These are phyloP conservation scores for Senna tora DNA, from an alignment of 306 rosid genomes.

Conservation along the genomic window DNA sequence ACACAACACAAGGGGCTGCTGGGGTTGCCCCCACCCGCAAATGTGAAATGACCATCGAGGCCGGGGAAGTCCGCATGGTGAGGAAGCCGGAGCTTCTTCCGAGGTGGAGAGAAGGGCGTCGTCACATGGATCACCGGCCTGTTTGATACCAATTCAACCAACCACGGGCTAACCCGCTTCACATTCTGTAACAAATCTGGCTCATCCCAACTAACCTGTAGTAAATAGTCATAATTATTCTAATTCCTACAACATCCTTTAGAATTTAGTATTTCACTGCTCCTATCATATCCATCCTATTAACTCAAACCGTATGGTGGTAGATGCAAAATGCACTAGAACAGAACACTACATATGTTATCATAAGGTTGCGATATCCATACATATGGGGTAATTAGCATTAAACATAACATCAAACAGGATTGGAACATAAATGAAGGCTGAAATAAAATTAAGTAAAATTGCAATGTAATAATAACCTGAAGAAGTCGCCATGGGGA, in stretches of 20 bases:
- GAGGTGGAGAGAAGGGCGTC: slow-evolving; percentile 74
- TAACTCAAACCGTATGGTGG: no score
- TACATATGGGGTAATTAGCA: no score
- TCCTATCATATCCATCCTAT: not conserved
- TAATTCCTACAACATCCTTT: no score
- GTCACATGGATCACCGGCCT: slow-evolving; percentile 62
- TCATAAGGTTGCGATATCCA: no score
- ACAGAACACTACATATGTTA: no score
- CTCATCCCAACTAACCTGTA: slow-evolving; percentile 95
- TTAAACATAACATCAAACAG: slow-evolving; percentile 1
- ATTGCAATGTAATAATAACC: slow-evolving; percentile 45
- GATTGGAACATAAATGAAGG: not conserved
- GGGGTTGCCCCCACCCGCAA: slow-evolving; percentile 65
- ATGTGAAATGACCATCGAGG: slow-evolving; percentile 62
- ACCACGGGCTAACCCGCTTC: slow-evolving; percentile 95
- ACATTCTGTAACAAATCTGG: slow-evolving; percentile 95
- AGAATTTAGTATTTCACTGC: not conserved
- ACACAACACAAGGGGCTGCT: slow-evolving; percentile 68
- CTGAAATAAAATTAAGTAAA: no score
- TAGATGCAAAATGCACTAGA: no score
- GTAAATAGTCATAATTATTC: no score
- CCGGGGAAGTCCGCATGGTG: slow-evolving; percentile 61
- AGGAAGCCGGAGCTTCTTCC: slow-evolving; percentile 82
- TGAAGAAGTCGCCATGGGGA: slow-evolving; percentile 96
- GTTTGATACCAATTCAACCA: slow-evolving; percentile 85